phyloP scores from a whole-genome alignment of 306 rosid genomes.

The Aeschynomene evenia region DNA sequence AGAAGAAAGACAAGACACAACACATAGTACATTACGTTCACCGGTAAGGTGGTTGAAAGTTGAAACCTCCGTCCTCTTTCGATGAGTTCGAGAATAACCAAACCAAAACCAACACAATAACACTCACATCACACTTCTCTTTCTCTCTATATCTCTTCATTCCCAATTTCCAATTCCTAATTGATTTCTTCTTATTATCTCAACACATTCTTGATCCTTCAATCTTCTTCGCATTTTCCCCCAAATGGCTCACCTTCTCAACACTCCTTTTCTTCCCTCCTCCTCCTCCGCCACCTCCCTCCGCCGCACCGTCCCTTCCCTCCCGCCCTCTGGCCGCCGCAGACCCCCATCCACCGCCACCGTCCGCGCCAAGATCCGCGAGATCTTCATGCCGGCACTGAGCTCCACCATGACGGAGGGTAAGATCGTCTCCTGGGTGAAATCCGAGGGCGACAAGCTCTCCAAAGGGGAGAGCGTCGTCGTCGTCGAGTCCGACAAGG shows the following conservation, averaged over 20 bases:
- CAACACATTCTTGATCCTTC: background rate
- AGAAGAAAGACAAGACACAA: background rate
- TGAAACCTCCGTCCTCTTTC: conserved; percentile 77
- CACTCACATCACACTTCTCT: background rate
- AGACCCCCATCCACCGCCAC: background rate
- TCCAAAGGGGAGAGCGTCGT: conserved; percentile 96
- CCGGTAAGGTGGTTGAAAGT: conserved; percentile 60
- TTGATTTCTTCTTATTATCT: too few relatives aligned
- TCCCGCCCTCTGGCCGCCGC: conserved; percentile 24
- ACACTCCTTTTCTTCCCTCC: conserved; percentile 53
- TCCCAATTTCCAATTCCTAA: too few relatives aligned
- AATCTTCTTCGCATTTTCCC: conserved; percentile 9
- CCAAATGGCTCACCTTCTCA: conserved; percentile 83
- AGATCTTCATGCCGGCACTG: conserved; percentile 97
- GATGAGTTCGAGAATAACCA: conserved; percentile 60
- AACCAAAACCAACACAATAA: background rate
- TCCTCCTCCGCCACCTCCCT: conserved; percentile 41
- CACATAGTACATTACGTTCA: conserved; percentile 2
- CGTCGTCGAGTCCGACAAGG: conserved; percentile 97
- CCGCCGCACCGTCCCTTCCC: background rate
- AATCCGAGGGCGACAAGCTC: conserved; percentile 91
- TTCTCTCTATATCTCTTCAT: too few relatives aligned
- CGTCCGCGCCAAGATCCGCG: conserved; percentile 87
- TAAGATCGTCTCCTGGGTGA: conserved; percentile 91
- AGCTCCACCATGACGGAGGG: conserved; percentile 99